Percentiles rank a stretch among this genome's conserved stretches.
phyloP scores from a whole-genome alignment of 169 alveolate genomes.

The Plasmodium gonderi region DNA sequence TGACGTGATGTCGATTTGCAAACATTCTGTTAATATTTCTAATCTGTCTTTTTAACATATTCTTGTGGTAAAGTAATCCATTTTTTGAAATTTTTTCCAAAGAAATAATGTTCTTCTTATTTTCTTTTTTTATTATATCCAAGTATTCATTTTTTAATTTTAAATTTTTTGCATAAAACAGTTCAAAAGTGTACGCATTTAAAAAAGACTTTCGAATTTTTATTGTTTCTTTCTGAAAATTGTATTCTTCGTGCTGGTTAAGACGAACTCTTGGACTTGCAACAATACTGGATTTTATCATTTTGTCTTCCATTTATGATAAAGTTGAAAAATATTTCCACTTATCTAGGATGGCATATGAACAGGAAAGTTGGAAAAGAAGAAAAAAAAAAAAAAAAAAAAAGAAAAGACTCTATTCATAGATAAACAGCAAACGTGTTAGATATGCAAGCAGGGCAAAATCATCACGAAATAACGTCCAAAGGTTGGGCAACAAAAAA shows the following conservation, averaged over 20 bases:
- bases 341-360: too few relatives aligned
- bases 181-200: conserved; percentile 21
- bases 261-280: not conserved
- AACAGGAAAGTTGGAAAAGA: too few relatives aligned
- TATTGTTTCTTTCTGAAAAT: conserved; percentile 24
- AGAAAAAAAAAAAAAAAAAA: too few relatives aligned
- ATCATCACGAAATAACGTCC: too few relatives aligned
- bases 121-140: not conserved
- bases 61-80: not conserved
- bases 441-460: too few relatives aligned
- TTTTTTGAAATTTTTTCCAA: too few relatives aligned
- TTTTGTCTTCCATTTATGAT: too few relatives aligned
- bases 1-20: not conserved
- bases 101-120: too few relatives aligned
- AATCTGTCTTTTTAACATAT: not conserved
- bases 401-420: too few relatives aligned
- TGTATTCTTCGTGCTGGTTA: conserved; percentile 4
- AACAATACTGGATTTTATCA: not conserved
- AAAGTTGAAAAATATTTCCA: too few relatives aligned
- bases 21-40: not conserved
- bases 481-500: too few relatives aligned
- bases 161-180: not conserved
- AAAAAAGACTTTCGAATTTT: conserved; percentile 21
- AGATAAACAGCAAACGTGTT: too few relatives aligned
- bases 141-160: conserved; percentile 23